Conservation (phyloP, 805 yeast genomes). For the Pichia heedii region DNA sequence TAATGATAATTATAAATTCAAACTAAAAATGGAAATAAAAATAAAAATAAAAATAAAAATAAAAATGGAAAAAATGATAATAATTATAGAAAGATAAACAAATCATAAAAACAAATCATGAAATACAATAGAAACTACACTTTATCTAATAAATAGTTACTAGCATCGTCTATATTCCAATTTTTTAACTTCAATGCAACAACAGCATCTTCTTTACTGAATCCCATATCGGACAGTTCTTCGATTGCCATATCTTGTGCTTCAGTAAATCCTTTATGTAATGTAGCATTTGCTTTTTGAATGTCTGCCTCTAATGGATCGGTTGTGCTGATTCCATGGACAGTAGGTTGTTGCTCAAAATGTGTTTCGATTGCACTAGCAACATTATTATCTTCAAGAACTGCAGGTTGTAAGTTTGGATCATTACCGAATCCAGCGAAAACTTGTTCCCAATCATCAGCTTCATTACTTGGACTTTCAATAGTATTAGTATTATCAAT, state of each 20-base stretch:
- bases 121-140: constrained; percentile 18
- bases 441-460: constrained; percentile 89
- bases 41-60: constrained; percentile 16
- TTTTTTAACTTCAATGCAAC: constrained; percentile 59
- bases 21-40: constrained; percentile 37
- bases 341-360: constrained; percentile 15
- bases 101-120: background rate
- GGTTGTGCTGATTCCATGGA: constrained; percentile 1
- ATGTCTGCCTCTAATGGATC: too few relatives aligned
- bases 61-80: too few relatives aligned
- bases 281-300: too few relatives aligned
- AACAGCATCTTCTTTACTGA: constrained; percentile 52
- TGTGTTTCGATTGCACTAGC: constrained; percentile 2
- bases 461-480: constrained; percentile 18
- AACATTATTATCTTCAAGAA: constrained; percentile 7
- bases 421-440: constrained; percentile 80
- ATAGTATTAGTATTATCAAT: constrained; percentile 8
- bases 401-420: constrained; percentile 18
- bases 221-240: constrained; percentile 88
- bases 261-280: constrained; percentile 12
- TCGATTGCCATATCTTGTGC: constrained; percentile 46
- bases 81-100: too few relatives aligned
- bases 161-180: constrained; percentile 81
- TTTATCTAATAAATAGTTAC: constrained; percentile 70
- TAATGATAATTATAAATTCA: background rate